phyloP scores from a whole-genome alignment of 2,329 filamentous ascomycete genomes.

The Neonectria coccinea region DNA sequence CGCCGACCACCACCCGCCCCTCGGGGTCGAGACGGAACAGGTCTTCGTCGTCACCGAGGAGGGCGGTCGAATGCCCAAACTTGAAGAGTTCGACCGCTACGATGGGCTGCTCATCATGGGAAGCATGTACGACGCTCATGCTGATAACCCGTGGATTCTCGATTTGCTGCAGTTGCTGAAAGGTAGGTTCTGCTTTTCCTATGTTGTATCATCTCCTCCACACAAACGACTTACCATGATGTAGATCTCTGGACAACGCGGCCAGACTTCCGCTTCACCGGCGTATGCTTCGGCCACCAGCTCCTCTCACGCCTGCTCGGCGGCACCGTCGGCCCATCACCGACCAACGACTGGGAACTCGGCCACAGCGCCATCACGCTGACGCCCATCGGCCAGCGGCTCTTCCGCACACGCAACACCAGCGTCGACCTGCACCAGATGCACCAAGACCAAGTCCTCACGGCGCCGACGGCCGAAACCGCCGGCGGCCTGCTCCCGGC shows the following conservation, averaged over 20 bases:
- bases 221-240: neutral
- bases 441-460: constrained; percentile 79
- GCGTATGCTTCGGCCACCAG: constrained; percentile 87
- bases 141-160: constrained; percentile 78
- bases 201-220: no score
- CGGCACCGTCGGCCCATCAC: constrained; percentile 72
- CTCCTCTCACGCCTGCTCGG: constrained; percentile 79
- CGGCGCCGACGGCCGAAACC: constrained; percentile 66
- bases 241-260: constrained; percentile 62
- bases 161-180: constrained; percentile 71
- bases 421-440: constrained; percentile 77
- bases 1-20: constrained; percentile 62
- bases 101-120: constrained; percentile 83
- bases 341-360: constrained; percentile 77
- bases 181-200: constrained; percentile 45
- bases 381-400: constrained; percentile 71
- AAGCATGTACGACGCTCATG: constrained; percentile 76
- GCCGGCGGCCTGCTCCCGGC: constrained; percentile 52
- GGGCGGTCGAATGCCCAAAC: constrained; percentile 59
- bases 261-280: constrained; percentile 70
- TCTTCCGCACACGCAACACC: constrained; percentile 70
- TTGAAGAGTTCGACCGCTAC: constrained; percentile 67
- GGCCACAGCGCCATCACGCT: constrained; percentile 74
- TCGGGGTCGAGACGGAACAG: constrained; percentile 66
- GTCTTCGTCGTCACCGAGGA: constrained; percentile 65